Evolutionary conservation across 495 filamentous ascomycete species (phyloP), one percentile per base, ranked within the genome.

Genomic region (Tuber indicum): DNA sequence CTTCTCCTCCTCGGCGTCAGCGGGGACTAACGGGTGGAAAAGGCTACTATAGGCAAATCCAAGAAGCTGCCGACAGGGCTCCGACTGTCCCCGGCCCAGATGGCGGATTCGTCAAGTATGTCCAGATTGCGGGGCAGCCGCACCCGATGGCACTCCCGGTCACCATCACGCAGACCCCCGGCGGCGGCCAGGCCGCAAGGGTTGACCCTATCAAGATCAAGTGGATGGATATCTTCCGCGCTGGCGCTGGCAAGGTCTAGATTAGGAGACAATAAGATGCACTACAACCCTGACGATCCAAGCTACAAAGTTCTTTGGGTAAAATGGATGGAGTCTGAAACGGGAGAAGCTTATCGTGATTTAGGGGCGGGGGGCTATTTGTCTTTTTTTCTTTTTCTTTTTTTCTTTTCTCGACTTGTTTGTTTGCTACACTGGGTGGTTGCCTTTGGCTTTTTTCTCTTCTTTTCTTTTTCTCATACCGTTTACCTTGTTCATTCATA

Each of bases 201-300:
- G 81, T 83, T 73, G 81, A 82, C 49, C 74, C 79, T 66, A 73
- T 78, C 75, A 82, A 82, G 72, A 82, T 82, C 77, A 82, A 82
- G 74, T 83, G 81, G 81, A 78, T 71, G 0, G 81, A 83, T 71
- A 82, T 82, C 72, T 82, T 82, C 75, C 77, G 74, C 49, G 62
- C 74, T 12, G 47, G 74, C 49, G 62, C 74, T 12, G 47, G 43
- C 23, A 78, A 80, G 62, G 78, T 80, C 58, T 80, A 80, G 66
- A 72, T 47, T 21, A 41, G 47, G 69, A 70, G 36, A 42, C 52
- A 62, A 32, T 16, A 62, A n/a, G 26, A 16, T 9, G n/a, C 32
- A 32, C n/a, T 14, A 32, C n/a, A 12, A 5, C 52, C 52, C 52
- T 16, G 23, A 14, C n/a, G n/a, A 62, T 62, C 52, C 14, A n/a